Conservation (phyloP, 176 grass and related monocot species). For the Avena eriantha region DNA sequence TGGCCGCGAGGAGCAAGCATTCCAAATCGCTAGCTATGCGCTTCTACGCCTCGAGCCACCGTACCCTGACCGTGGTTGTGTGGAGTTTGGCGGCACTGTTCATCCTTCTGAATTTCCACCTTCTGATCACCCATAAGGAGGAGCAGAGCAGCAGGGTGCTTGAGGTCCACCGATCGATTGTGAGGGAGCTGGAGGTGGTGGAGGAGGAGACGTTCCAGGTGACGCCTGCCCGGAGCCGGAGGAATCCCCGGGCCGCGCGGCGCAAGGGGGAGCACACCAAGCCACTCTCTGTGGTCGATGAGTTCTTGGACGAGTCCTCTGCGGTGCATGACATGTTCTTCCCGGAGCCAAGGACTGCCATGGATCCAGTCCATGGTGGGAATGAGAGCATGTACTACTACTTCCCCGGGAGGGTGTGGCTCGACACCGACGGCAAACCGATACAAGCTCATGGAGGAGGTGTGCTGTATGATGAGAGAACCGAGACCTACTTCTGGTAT, state of each 20-base stretch:
- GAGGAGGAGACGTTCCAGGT: constrained; percentile 80
- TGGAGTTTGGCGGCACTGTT: constrained; percentile 65
- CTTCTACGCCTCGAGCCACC: constrained; percentile 59
- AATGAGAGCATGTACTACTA: constrained; percentile 67
- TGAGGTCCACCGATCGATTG: constrained; percentile 39
- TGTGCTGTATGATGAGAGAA: constrained; percentile 75
- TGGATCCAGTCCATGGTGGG: constrained; percentile 56
- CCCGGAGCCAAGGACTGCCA: constrained; percentile 54
- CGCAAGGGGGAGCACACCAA: constrained; percentile 76
- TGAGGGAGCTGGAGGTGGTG: constrained; percentile 69
- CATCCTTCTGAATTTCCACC: constrained; percentile 71
- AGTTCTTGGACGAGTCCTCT: constrained; percentile 89
- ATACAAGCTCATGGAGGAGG: constrained; percentile 97
- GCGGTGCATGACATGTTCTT: constrained; percentile 87
- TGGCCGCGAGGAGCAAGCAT: constrained; percentile 71
- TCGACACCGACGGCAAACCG: constrained; percentile 89
- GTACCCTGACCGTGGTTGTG: constrained; percentile 49
- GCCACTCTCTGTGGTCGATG: constrained; percentile 73
- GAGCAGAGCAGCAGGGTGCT: constrained; percentile 12
- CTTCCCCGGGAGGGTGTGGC: constrained; percentile 80
- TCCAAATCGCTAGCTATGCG: constrained; percentile 60
- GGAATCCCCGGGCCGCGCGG: constrained; percentile 85
- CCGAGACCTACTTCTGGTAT: constrained; percentile 81
- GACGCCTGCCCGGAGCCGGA: constrained; percentile 59
- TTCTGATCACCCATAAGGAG: constrained; percentile 51